Base-by-base conservation (phyloP, 768 basidiomycete genomes). In the Suillus variegatus region DNA sequence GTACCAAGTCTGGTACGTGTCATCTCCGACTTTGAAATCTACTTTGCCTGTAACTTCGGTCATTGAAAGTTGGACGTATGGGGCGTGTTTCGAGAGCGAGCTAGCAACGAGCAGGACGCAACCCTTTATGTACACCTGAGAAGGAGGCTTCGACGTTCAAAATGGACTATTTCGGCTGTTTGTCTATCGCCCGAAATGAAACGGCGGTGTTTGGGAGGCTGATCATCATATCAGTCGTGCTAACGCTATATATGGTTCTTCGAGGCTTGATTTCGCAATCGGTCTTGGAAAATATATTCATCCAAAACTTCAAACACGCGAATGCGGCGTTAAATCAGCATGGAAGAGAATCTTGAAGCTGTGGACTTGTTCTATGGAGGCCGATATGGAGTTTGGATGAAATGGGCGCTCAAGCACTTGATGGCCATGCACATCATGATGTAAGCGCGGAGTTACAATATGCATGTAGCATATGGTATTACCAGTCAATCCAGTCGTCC, bases 1-100 rank as follows among this genome's bases (percentile, higher is more conserved):
- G 79, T 84, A 86, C 81, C 83, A 85, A 14, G 85, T 85, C 69
- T 82, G 72, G 72, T 72, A 76, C 22, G 72, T 52, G 28, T 71
- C 35, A 4, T 36, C 4, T 61, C 49, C 62, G 32, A 62, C 32
- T 32, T 61, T 20, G 51, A 63, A 63, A 28, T 61, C 14, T 32
- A 28, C 40, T 57, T 38, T n/a, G 8, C 62, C 62, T 40, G 62
- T 63, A 43, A 56, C 22, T 61, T 63, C 62, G 40, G 36, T 6
- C 62, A 63, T 63, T 35, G 12, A 10, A 55, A n/a, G 32, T 55
- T 55, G 4, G 10, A 55, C 6, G 54, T 35, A 20, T n/a, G 54
- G 20, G 18, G 5, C 20, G 9, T 6, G 1, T 10, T 54, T 18
- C 18, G 16, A 6, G 32, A 20, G 52, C 32, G 10, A 55, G 20